A percentile compares a stretch with the other conserved stretches of the same genome.
phyloP scores from a whole-genome alignment of 208 protist genomes.

The Leishmania guyanensis region DNA sequence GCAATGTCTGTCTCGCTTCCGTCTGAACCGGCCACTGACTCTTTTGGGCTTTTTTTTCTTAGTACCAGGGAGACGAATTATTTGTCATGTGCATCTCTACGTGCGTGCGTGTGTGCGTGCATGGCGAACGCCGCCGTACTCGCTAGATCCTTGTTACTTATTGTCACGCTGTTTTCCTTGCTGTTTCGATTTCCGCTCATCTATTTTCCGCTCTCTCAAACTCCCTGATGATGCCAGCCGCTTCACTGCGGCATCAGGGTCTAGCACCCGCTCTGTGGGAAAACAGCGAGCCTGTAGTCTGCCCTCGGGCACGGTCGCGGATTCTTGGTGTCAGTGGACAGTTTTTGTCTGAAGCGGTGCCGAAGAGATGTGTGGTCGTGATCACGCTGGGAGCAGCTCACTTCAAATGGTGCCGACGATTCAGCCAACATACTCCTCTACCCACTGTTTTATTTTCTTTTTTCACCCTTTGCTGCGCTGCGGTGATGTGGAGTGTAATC shows the following conservation, averaged over 20 bases:
- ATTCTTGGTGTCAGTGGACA: background rate
- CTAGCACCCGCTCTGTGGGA: background rate
- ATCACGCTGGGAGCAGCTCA: background rate
- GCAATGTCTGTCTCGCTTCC: background rate
- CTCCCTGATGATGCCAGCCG: background rate
- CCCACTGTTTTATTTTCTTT: background rate
- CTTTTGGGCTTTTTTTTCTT: background rate
- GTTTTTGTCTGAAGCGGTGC: background rate
- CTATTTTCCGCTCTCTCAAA: slow-evolving; percentile 3
- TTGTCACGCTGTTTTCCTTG: background rate
- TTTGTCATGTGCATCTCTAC: background rate
- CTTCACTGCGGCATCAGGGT: background rate
- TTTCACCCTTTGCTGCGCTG: too few relatives aligned
- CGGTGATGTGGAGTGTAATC: background rate
- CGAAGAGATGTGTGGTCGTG: background rate
- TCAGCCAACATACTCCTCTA: background rate
- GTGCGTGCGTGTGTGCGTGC: background rate
- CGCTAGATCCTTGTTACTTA: background rate
- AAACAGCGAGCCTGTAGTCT: background rate
- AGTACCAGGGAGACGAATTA: background rate
- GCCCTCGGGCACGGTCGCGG: background rate
- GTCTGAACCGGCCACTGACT: background rate
- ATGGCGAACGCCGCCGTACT: background rate
- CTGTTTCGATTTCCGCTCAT: background rate
- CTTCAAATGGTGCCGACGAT: background rate